Evolutionary conservation across 768 basidiomycete genomes (phyloP).

Genomic region (Trametes punicea): DNA sequence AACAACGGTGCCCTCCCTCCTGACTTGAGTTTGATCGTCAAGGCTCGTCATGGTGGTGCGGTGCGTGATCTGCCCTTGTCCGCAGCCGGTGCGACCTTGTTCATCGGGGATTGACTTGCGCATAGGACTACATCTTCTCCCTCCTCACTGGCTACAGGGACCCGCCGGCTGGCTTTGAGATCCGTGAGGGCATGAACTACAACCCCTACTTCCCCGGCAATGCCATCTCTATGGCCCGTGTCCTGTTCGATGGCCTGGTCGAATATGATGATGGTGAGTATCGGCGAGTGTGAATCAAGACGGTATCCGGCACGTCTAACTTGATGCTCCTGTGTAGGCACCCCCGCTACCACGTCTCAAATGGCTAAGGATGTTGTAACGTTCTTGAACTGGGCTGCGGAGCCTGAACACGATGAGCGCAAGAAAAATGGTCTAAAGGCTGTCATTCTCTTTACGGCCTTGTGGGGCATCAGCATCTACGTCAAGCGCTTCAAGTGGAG

Average conservation of each 20-base stretch:
- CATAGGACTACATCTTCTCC: conserved; percentile 93
- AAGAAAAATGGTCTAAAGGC: conserved; percentile 98
- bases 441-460: conserved; percentile 84
- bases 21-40: conserved; percentile 94
- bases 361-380: conserved; percentile 99
- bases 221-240: conserved; percentile 97
- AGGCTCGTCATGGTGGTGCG: conserved; percentile 95
- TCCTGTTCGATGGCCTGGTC: conserved; percentile 92
- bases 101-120: not conserved
- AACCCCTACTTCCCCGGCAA: conserved; percentile 99
- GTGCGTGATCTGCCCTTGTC: conserved; percentile 48
- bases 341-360: conserved; percentile 94
- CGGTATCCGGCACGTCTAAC: not conserved
- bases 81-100: not conserved
- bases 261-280: conserved; percentile 89
- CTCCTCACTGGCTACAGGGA: conserved; percentile 97
- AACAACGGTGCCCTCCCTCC: conserved; percentile 96
- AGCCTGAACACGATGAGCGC: conserved; percentile 96
- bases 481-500: conserved; percentile 97
- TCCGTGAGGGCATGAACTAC: conserved; percentile 98
- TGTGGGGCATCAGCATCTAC: conserved; percentile 79
- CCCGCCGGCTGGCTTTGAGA: conserved; percentile 90
- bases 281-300: not conserved
- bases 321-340: conserved; percentile 56
- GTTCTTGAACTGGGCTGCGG: conserved; percentile 95